phyloP scores from a whole-genome alignment of 495 filamentous ascomycete species.

The Hypoxylon perforatum region DNA sequence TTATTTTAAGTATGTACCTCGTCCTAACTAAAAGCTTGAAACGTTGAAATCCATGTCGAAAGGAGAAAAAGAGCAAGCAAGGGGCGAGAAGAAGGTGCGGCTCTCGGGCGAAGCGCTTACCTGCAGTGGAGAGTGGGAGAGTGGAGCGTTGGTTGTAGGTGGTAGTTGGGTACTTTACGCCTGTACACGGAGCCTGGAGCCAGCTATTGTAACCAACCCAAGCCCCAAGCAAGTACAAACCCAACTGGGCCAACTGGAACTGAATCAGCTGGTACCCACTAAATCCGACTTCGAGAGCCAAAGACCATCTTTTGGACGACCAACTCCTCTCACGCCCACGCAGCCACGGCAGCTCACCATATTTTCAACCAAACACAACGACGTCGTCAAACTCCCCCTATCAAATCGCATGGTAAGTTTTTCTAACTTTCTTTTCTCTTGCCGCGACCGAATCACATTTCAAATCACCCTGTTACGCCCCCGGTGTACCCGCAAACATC shows the following conservation, averaged over 20 bases:
- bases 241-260: too few relatives aligned
- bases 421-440: conserved; percentile 16
- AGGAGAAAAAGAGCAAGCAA: neutral
- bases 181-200: too few relatives aligned
- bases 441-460: conserved; percentile 32
- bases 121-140: too few relatives aligned
- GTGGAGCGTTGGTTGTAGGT: too few relatives aligned
- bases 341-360: conserved; percentile 6
- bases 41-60: neutral
- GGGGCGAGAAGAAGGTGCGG: conserved; percentile 15
- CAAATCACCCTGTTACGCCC: conserved; percentile 17
- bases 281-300: too few relatives aligned
- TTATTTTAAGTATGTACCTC: too few relatives aligned
- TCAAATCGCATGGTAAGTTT: conserved; percentile 40
- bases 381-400: conserved; percentile 9
- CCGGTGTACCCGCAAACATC: conserved; percentile 30
- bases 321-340: conserved; percentile 19
- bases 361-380: conserved; percentile 38
- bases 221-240: too few relatives aligned
- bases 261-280: too few relatives aligned
- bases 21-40: neutral
- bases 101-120: conserved; percentile 8
- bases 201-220: too few relatives aligned
- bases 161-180: too few relatives aligned
- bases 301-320: conserved; percentile 31